These are phyloP conservation scores for Plasmodium berghei DNA, from an alignment of 169 alveolate genomes.

Conservation along the genomic window DNA sequence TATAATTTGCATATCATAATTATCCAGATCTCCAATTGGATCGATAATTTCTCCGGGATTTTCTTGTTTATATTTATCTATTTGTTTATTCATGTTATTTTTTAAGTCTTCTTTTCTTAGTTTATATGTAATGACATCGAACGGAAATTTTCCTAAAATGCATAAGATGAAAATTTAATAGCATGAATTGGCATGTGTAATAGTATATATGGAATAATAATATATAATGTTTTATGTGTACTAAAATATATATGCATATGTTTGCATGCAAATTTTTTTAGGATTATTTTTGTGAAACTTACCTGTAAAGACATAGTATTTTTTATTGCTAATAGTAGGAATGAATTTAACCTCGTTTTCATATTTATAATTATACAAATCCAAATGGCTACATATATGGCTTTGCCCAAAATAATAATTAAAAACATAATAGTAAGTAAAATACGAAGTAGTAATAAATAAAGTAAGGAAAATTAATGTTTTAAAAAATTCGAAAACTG, in stretches of 20 bases:
- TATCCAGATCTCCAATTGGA: slow-evolving; percentile 11
- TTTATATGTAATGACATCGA: slow-evolving; percentile 66
- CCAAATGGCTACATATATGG: slow-evolving; percentile 34
- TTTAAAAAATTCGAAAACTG: slow-evolving; percentile 35
- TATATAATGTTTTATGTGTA: no score
- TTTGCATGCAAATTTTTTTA: no score
- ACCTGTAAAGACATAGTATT: slow-evolving; percentile 53
- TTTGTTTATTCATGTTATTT: slow-evolving; percentile 60
- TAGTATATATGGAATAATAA: no score
- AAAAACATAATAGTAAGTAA: slow-evolving; percentile 39
- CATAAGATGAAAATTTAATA: background rate
- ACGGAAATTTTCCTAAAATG: slow-evolving; percentile 55
- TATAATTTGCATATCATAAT: slow-evolving; percentile 39
- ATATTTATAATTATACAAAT: slow-evolving; percentile 56
- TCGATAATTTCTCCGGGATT: slow-evolving; percentile 2
- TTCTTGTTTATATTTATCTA: slow-evolving; percentile 29
- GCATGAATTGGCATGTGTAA: background rate
- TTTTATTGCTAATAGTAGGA: slow-evolving; percentile 29
- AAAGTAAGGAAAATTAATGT: slow-evolving; percentile 5
- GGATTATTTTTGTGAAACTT: background rate
- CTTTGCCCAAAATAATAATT: slow-evolving; percentile 6
- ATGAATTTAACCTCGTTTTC: slow-evolving; percentile 25
- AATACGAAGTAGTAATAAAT: slow-evolving; percentile 34
- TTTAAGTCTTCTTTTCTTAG: slow-evolving; percentile 46
- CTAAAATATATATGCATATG: no score